Conservation (phyloP, 2,329 filamentous ascomycete species). For the Myriosclerotinia scirpicola region DNA sequence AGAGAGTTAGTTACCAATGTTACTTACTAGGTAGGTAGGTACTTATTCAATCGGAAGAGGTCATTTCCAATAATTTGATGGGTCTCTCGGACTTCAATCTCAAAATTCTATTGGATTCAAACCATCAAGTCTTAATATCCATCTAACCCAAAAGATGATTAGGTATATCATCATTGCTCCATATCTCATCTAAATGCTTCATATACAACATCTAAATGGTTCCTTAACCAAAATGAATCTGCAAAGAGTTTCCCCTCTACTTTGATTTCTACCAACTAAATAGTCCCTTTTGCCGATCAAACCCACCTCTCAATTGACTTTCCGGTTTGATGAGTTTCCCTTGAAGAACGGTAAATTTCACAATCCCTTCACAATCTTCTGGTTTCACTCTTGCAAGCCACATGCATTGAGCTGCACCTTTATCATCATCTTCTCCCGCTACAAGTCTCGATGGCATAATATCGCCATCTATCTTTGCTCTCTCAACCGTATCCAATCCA, state of each 20-base stretch:
- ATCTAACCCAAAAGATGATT: slow-evolving; percentile 4
- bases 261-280: slow-evolving; percentile 73
- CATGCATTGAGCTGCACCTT: slow-evolving; percentile 80
- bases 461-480: slow-evolving; percentile 40
- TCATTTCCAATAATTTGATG: neutral
- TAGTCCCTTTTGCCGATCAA: slow-evolving; percentile 76
- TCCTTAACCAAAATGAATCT: neutral
- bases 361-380: slow-evolving; percentile 89
- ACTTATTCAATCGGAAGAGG: neutral
- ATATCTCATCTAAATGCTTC: slow-evolving; percentile 21
- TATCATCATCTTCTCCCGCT: slow-evolving; percentile 40
- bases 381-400: slow-evolving; percentile 85
- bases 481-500: slow-evolving; percentile 38
- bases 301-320: slow-evolving; percentile 82
- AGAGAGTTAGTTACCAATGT: too few relatives aligned
- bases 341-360: slow-evolving; percentile 84
- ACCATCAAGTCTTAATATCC: neutral
- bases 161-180: neutral
- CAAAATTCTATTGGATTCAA: neutral
- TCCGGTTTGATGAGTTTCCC: slow-evolving; percentile 93
- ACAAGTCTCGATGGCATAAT: slow-evolving; percentile 36
- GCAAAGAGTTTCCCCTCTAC: neutral
- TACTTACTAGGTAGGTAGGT: too few relatives aligned
- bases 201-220: slow-evolving; percentile 40
- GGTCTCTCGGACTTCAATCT: neutral